phyloP scores from a whole-genome alignment of 2,329 filamentous ascomycete species.

The Arthroderma sp. region DNA sequence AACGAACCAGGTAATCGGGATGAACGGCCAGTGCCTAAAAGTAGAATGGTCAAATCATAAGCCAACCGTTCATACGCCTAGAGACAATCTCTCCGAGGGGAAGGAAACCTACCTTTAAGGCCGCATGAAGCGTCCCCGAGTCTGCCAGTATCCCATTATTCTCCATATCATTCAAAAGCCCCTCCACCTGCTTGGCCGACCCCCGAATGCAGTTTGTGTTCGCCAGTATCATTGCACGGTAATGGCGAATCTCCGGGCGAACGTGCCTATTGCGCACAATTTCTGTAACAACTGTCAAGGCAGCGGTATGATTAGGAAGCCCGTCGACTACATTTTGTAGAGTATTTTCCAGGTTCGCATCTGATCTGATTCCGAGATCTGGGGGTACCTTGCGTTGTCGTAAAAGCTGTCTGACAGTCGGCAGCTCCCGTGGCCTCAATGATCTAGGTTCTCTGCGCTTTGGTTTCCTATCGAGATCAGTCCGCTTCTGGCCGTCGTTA shows the following conservation, averaged over 20 bases:
- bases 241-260: conserved; percentile 37
- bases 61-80: background rate
- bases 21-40: conserved; percentile 61
- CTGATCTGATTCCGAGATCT: conserved; percentile 14
- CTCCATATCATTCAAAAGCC: conserved; percentile 63
- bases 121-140: conserved; percentile 55
- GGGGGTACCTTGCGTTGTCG: conserved; percentile 14
- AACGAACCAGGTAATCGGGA: conserved; percentile 68
- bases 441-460: background rate
- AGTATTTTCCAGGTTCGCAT: conserved; percentile 20
- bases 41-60: background rate
- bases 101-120: conserved; percentile 48
- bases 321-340: conserved; percentile 20
- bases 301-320: conserved; percentile 19
- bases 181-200: conserved; percentile 50
- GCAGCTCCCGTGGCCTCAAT: background rate
- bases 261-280: conserved; percentile 29
- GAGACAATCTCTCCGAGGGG: background rate
- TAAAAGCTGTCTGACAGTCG: background rate
- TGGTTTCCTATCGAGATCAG: background rate
- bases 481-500: background rate
- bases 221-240: conserved; percentile 61
- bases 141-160: conserved; percentile 50
- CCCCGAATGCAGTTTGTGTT: conserved; percentile 55
- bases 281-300: conserved; percentile 26